phyloP scores from a whole-genome alignment of 2,329 filamentous ascomycete species.

The Mycosphaerelloides madeirae region DNA sequence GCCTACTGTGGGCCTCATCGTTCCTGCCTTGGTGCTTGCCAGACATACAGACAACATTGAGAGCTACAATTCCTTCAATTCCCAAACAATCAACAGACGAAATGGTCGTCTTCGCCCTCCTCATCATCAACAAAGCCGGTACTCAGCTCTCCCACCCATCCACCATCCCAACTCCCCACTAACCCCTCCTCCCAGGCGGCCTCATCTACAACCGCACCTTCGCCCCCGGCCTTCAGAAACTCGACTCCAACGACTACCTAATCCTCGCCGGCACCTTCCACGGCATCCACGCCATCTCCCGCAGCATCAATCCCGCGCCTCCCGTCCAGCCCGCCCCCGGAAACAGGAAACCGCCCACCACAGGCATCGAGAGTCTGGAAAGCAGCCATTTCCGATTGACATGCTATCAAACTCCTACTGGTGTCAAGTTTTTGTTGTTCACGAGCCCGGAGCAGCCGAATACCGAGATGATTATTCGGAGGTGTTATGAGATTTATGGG shows the following conservation, averaged over 20 bases:
- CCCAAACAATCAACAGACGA: not conserved
- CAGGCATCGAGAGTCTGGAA: constrained; percentile 88
- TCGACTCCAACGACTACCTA: constrained; percentile 93
- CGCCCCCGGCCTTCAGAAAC: constrained; percentile 76
- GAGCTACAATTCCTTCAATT: no score
- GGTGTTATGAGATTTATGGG: constrained; percentile 89
- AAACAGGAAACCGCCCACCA: constrained; percentile 51
- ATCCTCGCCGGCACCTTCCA: constrained; percentile 97
- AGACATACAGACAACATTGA: no score
- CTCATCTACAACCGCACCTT: constrained; percentile 96
- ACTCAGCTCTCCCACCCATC: not conserved
- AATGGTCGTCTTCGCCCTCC: constrained; percentile 91
- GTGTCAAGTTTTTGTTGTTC: constrained; percentile 92
- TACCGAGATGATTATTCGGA: constrained; percentile 74
- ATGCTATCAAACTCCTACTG: constrained; percentile 92
- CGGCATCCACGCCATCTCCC: constrained; percentile 64
- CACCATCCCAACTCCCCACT: constrained; percentile 4
- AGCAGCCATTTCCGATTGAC: constrained; percentile 91
- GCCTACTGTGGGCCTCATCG: no score
- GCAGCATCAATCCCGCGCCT: constrained; percentile 44
- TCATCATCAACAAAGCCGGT: constrained; percentile 96
- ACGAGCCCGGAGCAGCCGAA: constrained; percentile 86
- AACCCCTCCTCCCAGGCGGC: constrained; percentile 43
- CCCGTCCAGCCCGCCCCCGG: constrained; percentile 28
- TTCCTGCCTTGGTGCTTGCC: no score